A percentile compares a stretch with the other conserved stretches of the same genome.
These are phyloP conservation scores for Sugiyamaella americana DNA, from an alignment of 805 yeast genomes.

Conservation along the genomic window DNA sequence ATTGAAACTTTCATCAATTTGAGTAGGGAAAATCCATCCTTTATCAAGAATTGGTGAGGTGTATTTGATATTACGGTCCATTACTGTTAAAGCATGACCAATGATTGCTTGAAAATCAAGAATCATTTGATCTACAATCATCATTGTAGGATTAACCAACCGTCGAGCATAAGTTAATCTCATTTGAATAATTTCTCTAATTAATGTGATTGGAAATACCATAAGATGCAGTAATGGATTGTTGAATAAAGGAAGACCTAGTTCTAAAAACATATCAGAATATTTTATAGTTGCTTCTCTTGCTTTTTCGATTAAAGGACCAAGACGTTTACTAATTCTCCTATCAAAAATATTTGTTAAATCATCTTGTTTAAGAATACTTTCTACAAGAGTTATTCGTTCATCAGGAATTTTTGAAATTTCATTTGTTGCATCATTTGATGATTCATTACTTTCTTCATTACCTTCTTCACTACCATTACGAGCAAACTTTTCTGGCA, in stretches of 20 bases:
- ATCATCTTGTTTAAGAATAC: conserved; percentile 61
- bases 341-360: conserved; percentile 51
- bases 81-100: conserved; percentile 65
- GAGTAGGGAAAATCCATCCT: conserved; percentile 67
- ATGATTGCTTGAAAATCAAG: conserved; percentile 77
- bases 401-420: conserved; percentile 42
- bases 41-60: conserved; percentile 44
- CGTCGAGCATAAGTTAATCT: conserved; percentile 73
- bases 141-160: conserved; percentile 78
- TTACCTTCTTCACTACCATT: conserved; percentile 4
- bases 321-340: conserved; percentile 59
- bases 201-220: conserved; percentile 70
- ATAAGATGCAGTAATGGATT: conserved; percentile 47
- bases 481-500: conserved; percentile 28
- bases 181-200: conserved; percentile 69
- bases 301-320: conserved; percentile 79
- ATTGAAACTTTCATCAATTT: conserved; percentile 61
- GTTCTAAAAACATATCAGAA: conserved; percentile 52
- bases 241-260: conserved; percentile 70
- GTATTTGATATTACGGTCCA: conserved; percentile 57
- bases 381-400: conserved; percentile 71
- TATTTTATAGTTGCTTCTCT: conserved; percentile 62
- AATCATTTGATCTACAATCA: conserved; percentile 93
- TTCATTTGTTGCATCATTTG: conserved; percentile 29
- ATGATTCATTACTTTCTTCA: no score